These are phyloP conservation scores for Trypanosoma caninum DNA, from an alignment of 208 protist genomes.

Conservation along the genomic window DNA sequence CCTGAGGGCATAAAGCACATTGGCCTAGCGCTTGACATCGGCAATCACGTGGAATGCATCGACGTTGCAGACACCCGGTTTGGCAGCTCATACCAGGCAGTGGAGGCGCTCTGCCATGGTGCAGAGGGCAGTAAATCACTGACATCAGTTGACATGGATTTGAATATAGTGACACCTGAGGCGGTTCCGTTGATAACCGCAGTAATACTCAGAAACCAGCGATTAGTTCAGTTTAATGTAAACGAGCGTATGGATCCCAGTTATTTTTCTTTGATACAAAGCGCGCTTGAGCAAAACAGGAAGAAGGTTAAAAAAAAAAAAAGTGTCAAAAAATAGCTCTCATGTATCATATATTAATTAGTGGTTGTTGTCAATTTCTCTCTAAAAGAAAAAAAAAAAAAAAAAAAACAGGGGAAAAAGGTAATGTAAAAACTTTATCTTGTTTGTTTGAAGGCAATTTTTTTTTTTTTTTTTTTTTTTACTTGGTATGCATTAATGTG, in stretches of 20 bases:
- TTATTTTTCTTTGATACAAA: conserved; percentile 63
- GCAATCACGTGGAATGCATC: conserved; percentile 54
- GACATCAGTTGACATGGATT: conserved; percentile 63
- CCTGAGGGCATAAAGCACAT: conserved; percentile 64
- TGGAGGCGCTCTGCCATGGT: conserved; percentile 78
- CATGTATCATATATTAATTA: too few relatives aligned
- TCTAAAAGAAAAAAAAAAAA: conserved; percentile 3
- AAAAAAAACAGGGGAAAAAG: not conserved
- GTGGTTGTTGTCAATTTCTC: conserved; percentile 9
- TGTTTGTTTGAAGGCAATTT: not conserved
- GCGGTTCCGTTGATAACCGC: conserved; percentile 43
- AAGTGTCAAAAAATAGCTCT: conserved; percentile 2
- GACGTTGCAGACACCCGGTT: conserved; percentile 84
- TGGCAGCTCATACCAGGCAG: conserved; percentile 36
- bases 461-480: too few relatives aligned
- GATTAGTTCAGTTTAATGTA: conserved; percentile 41
- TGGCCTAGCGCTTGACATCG: conserved; percentile 47
- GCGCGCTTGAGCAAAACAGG: conserved; percentile 38
- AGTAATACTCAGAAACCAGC: conserved; percentile 52
- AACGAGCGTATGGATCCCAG: conserved; percentile 59
- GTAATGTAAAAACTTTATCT: too few relatives aligned
- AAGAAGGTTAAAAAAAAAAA: conserved; percentile 34
- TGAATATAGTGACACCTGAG: conserved; percentile 61
- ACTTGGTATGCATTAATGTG: too few relatives aligned
- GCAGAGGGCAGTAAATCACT: conserved; percentile 56